A percentile compares a stretch with the other conserved stretches of the same genome.
Evolutionary conservation across 495 filamentous ascomycete species (phyloP).

Genomic region (Tuber borchii): DNA sequence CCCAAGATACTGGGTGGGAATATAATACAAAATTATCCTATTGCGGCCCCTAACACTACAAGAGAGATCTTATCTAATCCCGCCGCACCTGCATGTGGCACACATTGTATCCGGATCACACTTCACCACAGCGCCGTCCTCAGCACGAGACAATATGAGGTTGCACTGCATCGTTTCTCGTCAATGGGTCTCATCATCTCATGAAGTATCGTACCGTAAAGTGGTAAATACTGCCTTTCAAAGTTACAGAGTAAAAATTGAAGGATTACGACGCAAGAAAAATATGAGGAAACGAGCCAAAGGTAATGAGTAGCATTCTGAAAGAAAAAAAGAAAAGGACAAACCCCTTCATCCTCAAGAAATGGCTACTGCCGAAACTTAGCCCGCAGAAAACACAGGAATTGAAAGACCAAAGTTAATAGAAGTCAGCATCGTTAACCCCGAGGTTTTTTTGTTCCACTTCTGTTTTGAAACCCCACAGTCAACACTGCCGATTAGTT

Average conservation of each 20-base stretch:
- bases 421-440: conserved; percentile 14
- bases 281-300: not conserved
- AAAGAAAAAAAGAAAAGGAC: conserved; percentile 10
- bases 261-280: not conserved
- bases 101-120: not conserved
- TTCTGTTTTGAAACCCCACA: not conserved
- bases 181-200: not conserved
- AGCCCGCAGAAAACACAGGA: conserved; percentile 9
- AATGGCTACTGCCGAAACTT: conserved; percentile 7
- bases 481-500: not conserved
- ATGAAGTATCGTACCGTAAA: not conserved
- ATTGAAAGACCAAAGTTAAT: conserved; percentile 16
- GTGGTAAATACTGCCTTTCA: not conserved
- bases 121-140: not conserved
- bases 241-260: not conserved
- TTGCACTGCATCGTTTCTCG: not conserved
- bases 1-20: not conserved
- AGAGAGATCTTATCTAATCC: not conserved
- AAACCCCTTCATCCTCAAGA: conserved; percentile 12
- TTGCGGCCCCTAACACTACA: not conserved
- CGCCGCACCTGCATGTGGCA: not conserved
- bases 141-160: not conserved
- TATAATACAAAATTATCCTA: not conserved
- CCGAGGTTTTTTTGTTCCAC: conserved; percentile 1
- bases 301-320: not conserved